Evolutionary conservation across 225 moss, liverwort and hornwort genomes (phyloP), one percentile per base, ranked within the genome.

Genomic region (Physcomitrellopsis africana): DNA sequence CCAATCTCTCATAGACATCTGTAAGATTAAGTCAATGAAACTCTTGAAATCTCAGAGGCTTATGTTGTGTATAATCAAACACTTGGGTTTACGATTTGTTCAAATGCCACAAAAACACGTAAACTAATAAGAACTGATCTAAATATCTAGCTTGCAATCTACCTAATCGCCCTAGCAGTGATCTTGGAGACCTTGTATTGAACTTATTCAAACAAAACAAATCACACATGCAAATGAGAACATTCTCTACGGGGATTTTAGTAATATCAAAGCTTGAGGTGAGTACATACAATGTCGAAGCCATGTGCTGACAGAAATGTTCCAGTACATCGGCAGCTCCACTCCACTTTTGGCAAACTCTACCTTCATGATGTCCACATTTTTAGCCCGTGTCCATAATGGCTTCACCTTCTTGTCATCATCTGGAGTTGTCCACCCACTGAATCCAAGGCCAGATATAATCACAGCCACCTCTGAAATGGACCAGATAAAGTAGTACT

Each of bases 401-500:
- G 96, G 84, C 67, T 65, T 78, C 45, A 8, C 55, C 66, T 54
- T 57, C 52, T 70, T 51, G 4, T 56, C 62, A 32, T 51, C 62
- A 15, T 79, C 72, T 54, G 79, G 76, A 42, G 74, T 65, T 15
- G 76, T 69, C 92, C 92, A 90, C 47, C 96, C 96, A 70, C 85
- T 85, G 74, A 97, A 97, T 24, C 96, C 96, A 54, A 97, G 73
- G 15, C 96, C 92, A 29, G 94, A 94, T 26, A 90, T 62, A 43
- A 87, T 86, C 43, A 97, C 52, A 10, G 94, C 81, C 41, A 79
- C 68, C 84, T 97, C 91, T 12, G 94, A 71, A 57, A 97, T 73
- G 44, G 91, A 90, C 96, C 94, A 97, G 77, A 93, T 81, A 63
- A 97, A 97, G 76, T 97, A 97, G 49, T 97, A 97, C 74, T 97